Evolutionary conservation across 2,329 filamentous ascomycete genomes (phyloP), one percentile per base, ranked within the genome.

Genomic region (Exophiala aquamarina): DNA sequence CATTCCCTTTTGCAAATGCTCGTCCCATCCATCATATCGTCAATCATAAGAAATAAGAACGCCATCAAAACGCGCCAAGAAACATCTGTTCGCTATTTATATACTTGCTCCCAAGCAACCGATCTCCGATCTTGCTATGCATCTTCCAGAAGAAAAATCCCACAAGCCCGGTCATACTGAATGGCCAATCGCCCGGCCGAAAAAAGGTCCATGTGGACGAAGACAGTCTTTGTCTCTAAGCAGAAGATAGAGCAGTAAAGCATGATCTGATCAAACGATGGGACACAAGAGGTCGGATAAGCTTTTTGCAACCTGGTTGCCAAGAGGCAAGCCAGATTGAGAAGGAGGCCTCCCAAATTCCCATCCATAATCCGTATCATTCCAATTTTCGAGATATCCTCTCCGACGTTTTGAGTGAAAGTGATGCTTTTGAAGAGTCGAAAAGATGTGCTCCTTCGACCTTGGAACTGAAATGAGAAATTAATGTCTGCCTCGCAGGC

Each of bases 211-310:
- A 37, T 20, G 35, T 37, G 35, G 35, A 37, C 35, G 19, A 37
- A 37, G 35, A 37, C 35, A 21, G 14, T 14, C 15, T 37, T 19
- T 37, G 35, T 37, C 35, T 37, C 35, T 37, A 37, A 37, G 8
- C 17, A 9, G 19, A 37, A 37, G 18, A 20, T 20, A 21, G 10
- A 18, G 13, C 13, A n/a, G n/a, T 5, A 34, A 34, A 34, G 6
- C 32, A 34, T 18, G 13, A n/a, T n/a, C 13, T 14, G 13, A 18
- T 34, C 32, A 18, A 34, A 6, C 14, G 13, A n/a, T 8, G 13
- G 32, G 32, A 18, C n/a, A 18, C 13, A 14, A n/a, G 13, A 34
- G 17, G 32, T 34, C 13, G 32, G 32, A 18, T 34, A 18, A 34
- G 32, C 32, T 34, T 34, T 34, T 34, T 14, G 32, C 23, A 34